Base-by-base conservation (phyloP, 2,329 filamentous ascomycete species). In the Monilinia polystroma region DNA sequence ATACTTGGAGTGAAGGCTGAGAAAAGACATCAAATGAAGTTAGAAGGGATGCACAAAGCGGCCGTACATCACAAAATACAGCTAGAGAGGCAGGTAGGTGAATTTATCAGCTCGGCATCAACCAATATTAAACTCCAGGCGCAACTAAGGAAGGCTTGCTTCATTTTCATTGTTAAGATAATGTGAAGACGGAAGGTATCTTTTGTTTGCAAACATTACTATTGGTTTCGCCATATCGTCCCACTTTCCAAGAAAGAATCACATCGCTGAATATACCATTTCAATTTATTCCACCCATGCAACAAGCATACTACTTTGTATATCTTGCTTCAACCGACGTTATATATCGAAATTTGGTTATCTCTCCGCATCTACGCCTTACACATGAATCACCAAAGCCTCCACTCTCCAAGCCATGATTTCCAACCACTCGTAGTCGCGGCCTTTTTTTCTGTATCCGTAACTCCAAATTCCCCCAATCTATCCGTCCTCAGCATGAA, bases 401-500 rank as follows among this genome's bases (percentile, higher is more conserved):
- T 60, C 57, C 57, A 60, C n/a, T 60, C 57, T 43, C 29, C 32
- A 49, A 60, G 29, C 57, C 57, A 60, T 35, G 43, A 35, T 49
- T 49, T 6, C 57, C 57, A 60, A 16, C 43, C 43, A 49, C 29
- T 49, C 20, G 11, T 5, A 23, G 29, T n/a, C 43, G 8, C 43
- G 0, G 20, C 43, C 43, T 49, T 60, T n/a, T 49, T 18, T 14
- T 26, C 49, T 20, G 7, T 60, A 49, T 60, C 57, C 20, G 7
- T 20, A 23, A 60, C 57, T 14, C 57, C 43, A 10, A 23, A 49
- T 49, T 49, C 43, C 20, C 14, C 57, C 43, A 60, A 35, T 35
- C 57, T 60, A 49, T 60, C 57, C 12, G 57, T 60, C 20, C 26
- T 60, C 29, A 60, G 23, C 57, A 60, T 60, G 12, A 60, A 60